phyloP scores from a whole-genome alignment of 495 filamentous ascomycete species.

The Tuber indicum region DNA sequence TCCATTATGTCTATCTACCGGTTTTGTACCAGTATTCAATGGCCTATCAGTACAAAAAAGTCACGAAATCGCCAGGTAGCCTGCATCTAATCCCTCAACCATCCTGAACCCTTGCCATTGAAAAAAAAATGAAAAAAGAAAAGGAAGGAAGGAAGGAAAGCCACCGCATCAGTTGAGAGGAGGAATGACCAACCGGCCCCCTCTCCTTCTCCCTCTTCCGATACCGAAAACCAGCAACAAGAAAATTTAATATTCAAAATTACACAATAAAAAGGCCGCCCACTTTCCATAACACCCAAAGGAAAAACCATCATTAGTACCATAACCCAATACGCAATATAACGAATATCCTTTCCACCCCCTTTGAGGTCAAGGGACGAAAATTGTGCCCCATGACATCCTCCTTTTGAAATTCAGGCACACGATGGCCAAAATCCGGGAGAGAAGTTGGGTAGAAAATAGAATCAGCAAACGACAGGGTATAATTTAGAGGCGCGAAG shows the following conservation, averaged over 20 bases:
- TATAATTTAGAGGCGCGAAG: not conserved
- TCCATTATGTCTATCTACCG: not conserved
- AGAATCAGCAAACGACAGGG: not conserved
- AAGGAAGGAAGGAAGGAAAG: not conserved
- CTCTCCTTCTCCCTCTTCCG: not conserved
- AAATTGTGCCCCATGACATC: not conserved
- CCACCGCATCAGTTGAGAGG: not conserved
- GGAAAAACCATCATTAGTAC: not conserved
- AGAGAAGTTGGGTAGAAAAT: not conserved
- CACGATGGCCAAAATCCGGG: not conserved
- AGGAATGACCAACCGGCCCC: not conserved
- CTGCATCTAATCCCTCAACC: not conserved
- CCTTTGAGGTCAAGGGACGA: not conserved
- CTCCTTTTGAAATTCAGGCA: not conserved
- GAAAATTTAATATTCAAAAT: not conserved
- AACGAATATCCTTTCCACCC: not conserved
- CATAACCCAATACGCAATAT: conserved; percentile 4
- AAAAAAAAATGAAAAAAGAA: not conserved
- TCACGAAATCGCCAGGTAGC: not conserved
- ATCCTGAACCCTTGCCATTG: not conserved
- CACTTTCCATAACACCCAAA: not conserved
- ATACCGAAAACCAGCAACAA: not conserved
- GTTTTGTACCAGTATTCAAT: not conserved
- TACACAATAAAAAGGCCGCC: conserved; percentile 1
- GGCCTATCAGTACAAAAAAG: not conserved